phyloP scores from a whole-genome alignment of 2,329 filamentous ascomycete species.

The Ascochyta viciae-villosae region DNA sequence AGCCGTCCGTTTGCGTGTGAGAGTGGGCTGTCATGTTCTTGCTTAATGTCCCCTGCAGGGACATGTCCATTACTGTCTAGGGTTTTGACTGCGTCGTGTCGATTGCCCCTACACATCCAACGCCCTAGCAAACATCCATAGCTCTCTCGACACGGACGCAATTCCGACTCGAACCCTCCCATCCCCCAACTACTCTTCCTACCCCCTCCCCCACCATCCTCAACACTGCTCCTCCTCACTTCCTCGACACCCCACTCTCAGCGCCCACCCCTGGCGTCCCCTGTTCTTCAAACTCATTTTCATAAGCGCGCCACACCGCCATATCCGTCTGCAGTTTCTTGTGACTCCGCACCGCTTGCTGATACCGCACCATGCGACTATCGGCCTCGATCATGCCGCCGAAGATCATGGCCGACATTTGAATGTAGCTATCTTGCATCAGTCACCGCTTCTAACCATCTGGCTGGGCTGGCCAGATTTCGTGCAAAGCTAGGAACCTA shows the following conservation, averaged over 20 bases:
- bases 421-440: slow-evolving; percentile 67
- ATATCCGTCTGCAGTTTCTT: slow-evolving; percentile 69
- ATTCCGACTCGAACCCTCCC: too few species aligned
- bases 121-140: too few species aligned
- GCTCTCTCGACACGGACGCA: too few species aligned
- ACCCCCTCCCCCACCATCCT: too few species aligned
- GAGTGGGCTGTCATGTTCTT: too few species aligned
- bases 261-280: slow-evolving; percentile 47
- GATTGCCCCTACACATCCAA: too few species aligned
- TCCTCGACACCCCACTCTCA: slow-evolving; percentile 40
- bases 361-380: slow-evolving; percentile 69
- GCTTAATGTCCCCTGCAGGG: too few species aligned
- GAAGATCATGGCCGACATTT: slow-evolving; percentile 86
- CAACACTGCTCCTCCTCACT: not conserved
- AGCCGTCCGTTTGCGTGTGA: too few species aligned
- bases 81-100: too few species aligned
- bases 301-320: slow-evolving; percentile 72
- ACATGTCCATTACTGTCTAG: too few species aligned
- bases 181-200: too few species aligned
- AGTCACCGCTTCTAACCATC: not conserved
- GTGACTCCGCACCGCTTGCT: slow-evolving; percentile 69
- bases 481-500: slow-evolving; percentile 16
- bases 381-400: slow-evolving; percentile 81
- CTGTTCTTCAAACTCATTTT: slow-evolving; percentile 63
- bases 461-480: not conserved